Evolutionary conservation across 2,329 filamentous ascomycete genomes (phyloP), one percentile per base, ranked within the genome.

Genomic region (Diaporthe destruens): DNA sequence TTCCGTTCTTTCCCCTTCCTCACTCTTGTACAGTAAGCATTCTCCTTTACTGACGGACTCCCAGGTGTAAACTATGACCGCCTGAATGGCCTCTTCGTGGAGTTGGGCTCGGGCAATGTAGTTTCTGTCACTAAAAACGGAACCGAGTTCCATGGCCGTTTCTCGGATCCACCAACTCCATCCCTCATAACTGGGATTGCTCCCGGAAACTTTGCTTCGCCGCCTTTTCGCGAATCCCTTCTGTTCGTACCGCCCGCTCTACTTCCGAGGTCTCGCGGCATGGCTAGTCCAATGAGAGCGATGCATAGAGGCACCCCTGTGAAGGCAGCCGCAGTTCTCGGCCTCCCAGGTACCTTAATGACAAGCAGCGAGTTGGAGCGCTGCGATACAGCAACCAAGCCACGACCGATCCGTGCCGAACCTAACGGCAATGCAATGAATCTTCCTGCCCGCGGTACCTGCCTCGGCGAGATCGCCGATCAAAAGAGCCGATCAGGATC

Each of bases 41-140:
- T 34, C 14, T 65, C 25, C 20, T n/a, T 9, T 23, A 49, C 59
- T 65, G 42, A 65, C 42, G 5, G 11, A n/a, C 20, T 49, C 42
- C 9, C 20, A 65, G 59, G 72, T 51, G 55, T 63, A 39, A 44
- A 66, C 16, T 74, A 70, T 14, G 70, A 74, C 29, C 16, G 14
- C 9, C 23, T n/a, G 18, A 74, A 72, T 23, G 70, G 72, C 20
- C 34, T 70, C 11, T 74, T 72, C 36, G 42, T 72, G 20, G 72
- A 74, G 59, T n/a, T 74, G 6, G 72, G 70, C 5, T 72, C 72
- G 55, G 72, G 72, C 3, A 74, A 71, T n/a, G 47, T 74, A 9
- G 34, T 74, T 47, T 70, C 71, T 32, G 70, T 72, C 34, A 44
- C 49, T 2, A 54, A 63, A 25, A 36, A 55, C 44, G 66, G 71